Base-by-base conservation (phyloP, 2,329 filamentous ascomycete species). In the Pseudogymnoascus sp. region DNA sequence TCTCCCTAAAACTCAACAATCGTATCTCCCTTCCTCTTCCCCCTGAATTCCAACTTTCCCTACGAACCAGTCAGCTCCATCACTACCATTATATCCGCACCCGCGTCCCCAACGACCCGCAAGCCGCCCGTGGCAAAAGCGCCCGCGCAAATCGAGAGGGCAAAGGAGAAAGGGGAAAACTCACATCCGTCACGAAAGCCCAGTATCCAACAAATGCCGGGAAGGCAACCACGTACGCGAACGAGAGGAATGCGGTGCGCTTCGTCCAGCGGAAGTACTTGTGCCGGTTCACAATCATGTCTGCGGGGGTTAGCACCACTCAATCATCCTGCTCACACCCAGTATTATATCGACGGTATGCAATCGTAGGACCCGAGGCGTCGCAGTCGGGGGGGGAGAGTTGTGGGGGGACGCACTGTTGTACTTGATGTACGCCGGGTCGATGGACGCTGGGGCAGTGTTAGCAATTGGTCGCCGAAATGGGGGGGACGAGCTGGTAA, bases 211-310 rank as follows among this genome's bases (percentile, higher is more conserved):
- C 71, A 64, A 89, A 80, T 42, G 79, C 76, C 6, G 95, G 95
- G 46, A 97, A 84, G 62, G 88, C 79, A 36, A 87, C 79, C 64
- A 89, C 83, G 77, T 93, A 97, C 67, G 88, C 81, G 74, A 97
- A 85, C 4, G 88, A 87, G 72, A 97, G 77, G 79, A 85, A 86
- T 31, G 91, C 91, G 53, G 91, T 96, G 72, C 89, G 84, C 61
- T 86, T 84, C 37, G 89, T 97, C 91, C 91, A 97, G 77, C 91
- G 85, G 84, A 97, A 99, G 84, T 91, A 96, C 79, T 91, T 91
- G 84, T 93, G 89, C 69, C 95, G 89, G 81, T 90, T 91, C 73
- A 84, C 81, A 73, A 84, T 85, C 86, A 97, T 90, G 75, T 89
- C 93, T 96, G 72, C 34, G 14, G 70, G 62, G 63, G 59, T 67